Conservation (phyloP, 805 yeast genomes). For the Metschnikowia drakensbergensis region DNA sequence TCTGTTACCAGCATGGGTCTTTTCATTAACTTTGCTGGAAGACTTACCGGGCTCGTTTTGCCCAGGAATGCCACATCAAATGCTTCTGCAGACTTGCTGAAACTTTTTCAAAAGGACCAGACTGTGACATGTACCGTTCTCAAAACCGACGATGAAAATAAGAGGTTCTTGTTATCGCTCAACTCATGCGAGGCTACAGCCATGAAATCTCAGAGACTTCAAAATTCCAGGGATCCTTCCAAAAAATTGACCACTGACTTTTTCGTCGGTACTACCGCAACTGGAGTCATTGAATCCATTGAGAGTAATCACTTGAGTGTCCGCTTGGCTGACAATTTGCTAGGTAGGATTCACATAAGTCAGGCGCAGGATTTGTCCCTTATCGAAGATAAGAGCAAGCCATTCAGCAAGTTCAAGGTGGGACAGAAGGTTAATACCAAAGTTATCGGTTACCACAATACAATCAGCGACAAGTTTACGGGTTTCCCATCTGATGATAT, state of each 20-base stretch:
- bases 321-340: conserved; percentile 68
- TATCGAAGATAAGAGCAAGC: conserved; percentile 54
- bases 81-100: conserved; percentile 47
- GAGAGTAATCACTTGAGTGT: conserved; percentile 75
- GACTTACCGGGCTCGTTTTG: conserved; percentile 76
- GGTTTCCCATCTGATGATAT: conserved; percentile 50
- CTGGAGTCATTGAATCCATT: conserved; percentile 56
- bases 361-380: conserved; percentile 55
- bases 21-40: conserved; percentile 77
- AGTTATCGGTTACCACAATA: conserved; percentile 75
- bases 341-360: conserved; percentile 75
- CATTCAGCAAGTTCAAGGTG: conserved; percentile 54
- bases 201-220: conserved; percentile 14
- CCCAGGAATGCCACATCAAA: conserved; percentile 65
- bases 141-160: conserved; percentile 62
- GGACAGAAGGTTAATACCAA: conserved; percentile 59
- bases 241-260: conserved; percentile 49
- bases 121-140: conserved; percentile 67
- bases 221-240: conserved; percentile 59
- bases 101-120: conserved; percentile 59
- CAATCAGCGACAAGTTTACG: conserved; percentile 60
- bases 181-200: conserved; percentile 22
- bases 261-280: conserved; percentile 56
- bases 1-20: conserved; percentile 77
- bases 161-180: conserved; percentile 67